phyloP scores from a whole-genome alignment of 2,329 filamentous ascomycete genomes.

The Sphaerulina vaccinii region DNA sequence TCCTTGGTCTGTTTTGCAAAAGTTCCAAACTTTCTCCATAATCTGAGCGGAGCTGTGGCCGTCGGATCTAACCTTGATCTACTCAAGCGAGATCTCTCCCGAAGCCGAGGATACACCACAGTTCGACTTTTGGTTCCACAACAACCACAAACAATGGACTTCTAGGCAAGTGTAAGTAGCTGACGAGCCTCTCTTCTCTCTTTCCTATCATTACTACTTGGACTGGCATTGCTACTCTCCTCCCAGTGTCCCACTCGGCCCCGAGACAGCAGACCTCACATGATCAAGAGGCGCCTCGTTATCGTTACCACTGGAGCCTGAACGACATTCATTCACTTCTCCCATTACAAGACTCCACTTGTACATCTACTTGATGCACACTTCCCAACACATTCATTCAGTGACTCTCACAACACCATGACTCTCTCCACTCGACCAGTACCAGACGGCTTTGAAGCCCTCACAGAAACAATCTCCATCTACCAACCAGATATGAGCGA shows the following conservation, averaged over 20 bases:
- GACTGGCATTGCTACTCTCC: too few species aligned
- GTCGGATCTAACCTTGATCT: neutral
- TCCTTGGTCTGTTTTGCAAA: neutral
- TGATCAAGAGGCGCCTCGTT: neutral
- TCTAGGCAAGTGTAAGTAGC: neutral
- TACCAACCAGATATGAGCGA: neutral
- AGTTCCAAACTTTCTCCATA: neutral
- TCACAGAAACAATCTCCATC: constrained; percentile 15
- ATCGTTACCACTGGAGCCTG: neutral
- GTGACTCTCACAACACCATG: neutral
- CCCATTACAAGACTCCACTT: too few species aligned
- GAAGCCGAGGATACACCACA: neutral
- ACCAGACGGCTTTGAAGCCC: constrained; percentile 9
- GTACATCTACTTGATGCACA: neutral
- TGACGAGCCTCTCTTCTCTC: too few species aligned
- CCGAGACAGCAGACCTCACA: too few species aligned
- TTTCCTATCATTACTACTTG: too few species aligned
- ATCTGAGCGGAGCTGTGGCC: neutral
- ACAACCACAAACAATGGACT: neutral
- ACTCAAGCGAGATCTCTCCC: neutral
- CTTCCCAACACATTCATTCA: too few species aligned
- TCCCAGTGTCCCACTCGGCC: too few species aligned
- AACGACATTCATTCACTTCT: too few species aligned
- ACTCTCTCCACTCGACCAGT: neutral
- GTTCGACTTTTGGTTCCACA: neutral